These are phyloP conservation scores for Novymonas esmeraldas DNA, from an alignment of 208 protist species.

Conservation along the genomic window DNA sequence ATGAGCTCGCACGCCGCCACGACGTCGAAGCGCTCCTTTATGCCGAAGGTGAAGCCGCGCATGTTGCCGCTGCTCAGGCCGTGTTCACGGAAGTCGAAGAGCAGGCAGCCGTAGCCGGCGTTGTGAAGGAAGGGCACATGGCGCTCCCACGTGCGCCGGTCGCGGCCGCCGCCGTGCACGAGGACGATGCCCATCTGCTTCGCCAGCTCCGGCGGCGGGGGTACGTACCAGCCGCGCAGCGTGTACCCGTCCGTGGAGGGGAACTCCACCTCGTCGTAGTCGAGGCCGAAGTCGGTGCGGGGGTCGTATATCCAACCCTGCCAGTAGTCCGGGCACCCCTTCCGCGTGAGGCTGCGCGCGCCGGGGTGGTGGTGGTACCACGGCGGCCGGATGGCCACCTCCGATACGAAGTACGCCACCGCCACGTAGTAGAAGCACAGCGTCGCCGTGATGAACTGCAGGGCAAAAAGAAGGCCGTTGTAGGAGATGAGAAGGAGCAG, in stretches of 20 bases:
- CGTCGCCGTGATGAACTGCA: conserved; percentile 64
- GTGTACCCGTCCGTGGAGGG: conserved; percentile 68
- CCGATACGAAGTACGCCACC: conserved; percentile 89
- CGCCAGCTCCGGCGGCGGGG: conserved; percentile 28
- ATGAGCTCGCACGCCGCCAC: conserved; percentile 78
- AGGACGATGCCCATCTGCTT: conserved; percentile 76
- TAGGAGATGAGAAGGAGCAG: conserved; percentile 82
- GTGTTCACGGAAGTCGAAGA: conserved; percentile 93
- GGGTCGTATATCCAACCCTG: conserved; percentile 86
- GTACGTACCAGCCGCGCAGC: conserved; percentile 88
- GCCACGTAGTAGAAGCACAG: conserved; percentile 79
- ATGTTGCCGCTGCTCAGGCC: conserved; percentile 84
- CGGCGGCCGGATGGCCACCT: conserved; percentile 85
- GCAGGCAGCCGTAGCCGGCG: conserved; percentile 77
- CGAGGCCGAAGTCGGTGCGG: conserved; percentile 73
- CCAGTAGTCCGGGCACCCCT: conserved; percentile 87
- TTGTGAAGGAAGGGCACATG: conserved; percentile 89
- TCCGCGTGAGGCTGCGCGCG: conserved; percentile 52
- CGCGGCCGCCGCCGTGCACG: conserved; percentile 91
- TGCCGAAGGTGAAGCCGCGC: conserved; percentile 89
- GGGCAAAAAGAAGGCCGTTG: conserved; percentile 71
- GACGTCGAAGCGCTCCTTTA: conserved; percentile 91
- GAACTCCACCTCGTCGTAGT: conserved; percentile 87
- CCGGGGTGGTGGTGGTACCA: conserved; percentile 90
- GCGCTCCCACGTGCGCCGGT: conserved; percentile 88